Percentiles rank a stretch among this genome's conserved stretches.
These are phyloP conservation scores for Corinectria fuckeliana DNA, from an alignment of 2,329 filamentous ascomycete species.

Conservation along the genomic window DNA sequence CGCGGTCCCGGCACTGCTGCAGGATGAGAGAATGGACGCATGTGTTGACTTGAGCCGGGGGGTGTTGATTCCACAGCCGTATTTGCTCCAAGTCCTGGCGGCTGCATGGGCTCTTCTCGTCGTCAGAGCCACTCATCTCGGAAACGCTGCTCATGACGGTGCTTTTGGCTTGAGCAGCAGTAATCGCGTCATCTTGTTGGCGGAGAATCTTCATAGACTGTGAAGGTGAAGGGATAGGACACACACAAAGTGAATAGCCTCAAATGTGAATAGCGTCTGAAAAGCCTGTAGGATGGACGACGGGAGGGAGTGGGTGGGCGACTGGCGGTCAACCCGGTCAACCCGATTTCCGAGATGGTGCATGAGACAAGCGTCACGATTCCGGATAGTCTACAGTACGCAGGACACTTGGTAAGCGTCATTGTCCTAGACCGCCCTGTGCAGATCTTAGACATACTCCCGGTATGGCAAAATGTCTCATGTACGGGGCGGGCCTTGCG, in stretches of 20 bases:
- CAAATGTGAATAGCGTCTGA: background rate
- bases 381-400: too few species aligned
- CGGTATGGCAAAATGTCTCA: too few species aligned
- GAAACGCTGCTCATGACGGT: background rate
- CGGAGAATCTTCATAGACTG: background rate
- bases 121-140: background rate
- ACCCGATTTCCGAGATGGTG: background rate
- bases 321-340: background rate
- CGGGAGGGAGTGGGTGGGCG: too few species aligned
- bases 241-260: background rate
- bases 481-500: too few species aligned
- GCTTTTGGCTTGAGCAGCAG: background rate
- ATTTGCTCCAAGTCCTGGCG: background rate
- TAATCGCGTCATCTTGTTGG: background rate
- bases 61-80: background rate
- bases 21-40: background rate
- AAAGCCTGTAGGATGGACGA: background rate
- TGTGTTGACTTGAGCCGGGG: background rate
- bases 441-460: too few species aligned
- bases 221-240: background rate
- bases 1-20: background rate
- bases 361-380: background rate
- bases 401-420: background rate
- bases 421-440: background rate
- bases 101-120: background rate